phyloP scores from a whole-genome alignment of 129 eudicot genomes.

The Smallanthus sonchifolius region DNA sequence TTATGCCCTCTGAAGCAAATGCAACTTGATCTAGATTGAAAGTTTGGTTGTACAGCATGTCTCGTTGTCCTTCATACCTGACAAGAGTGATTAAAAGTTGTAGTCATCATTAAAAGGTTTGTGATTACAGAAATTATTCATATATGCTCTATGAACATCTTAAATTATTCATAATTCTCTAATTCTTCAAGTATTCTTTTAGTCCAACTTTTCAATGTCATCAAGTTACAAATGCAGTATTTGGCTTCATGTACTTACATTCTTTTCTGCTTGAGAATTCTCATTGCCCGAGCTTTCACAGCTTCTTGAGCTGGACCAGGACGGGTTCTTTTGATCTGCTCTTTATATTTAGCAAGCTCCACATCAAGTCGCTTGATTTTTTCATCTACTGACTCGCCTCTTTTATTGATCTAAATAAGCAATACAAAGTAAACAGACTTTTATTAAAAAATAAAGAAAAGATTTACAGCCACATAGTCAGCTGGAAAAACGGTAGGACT shows the following conservation, averaged over 20 bases:
- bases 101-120: background rate
- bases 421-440: background rate
- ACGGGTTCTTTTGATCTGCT: conserved; percentile 69
- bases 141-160: background rate
- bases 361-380: conserved; percentile 80
- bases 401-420: conserved; percentile 57
- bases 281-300: conserved; percentile 79
- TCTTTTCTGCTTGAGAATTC: conserved; percentile 75
- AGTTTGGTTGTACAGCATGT: conserved; percentile 93
- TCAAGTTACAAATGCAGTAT: background rate
- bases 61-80: conserved; percentile 98
- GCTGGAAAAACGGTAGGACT: background rate
- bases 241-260: conserved; percentile 40
- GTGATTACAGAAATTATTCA: background rate
- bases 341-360: conserved; percentile 67
- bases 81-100: background rate
- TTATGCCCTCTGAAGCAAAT: conserved; percentile 92
- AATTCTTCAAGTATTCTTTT: background rate
- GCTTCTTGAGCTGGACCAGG: conserved; percentile 94
- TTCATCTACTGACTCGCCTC: conserved; percentile 86
- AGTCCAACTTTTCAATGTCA: background rate
- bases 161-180: background rate
- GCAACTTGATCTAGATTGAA: conserved; percentile 91
- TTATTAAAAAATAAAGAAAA: background rate
- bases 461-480: background rate